Conservation (phyloP, 2,329 filamentous ascomycete genomes). For the Blastomyces silverae region DNA sequence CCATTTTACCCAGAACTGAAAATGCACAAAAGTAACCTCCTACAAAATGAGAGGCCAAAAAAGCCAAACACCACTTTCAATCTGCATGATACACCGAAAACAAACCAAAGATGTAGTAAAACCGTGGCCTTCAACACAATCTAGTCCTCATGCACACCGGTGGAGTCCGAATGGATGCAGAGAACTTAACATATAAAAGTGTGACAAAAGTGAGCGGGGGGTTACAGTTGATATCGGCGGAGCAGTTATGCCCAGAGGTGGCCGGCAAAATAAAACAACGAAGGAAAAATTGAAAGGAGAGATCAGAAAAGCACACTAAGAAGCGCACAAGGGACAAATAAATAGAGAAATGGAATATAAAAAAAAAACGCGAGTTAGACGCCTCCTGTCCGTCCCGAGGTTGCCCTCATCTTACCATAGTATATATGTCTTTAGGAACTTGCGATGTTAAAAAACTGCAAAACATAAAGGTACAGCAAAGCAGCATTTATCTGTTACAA, state of each 20-base stretch:
- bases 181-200: neutral
- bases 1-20: neutral
- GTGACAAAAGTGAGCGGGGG: neutral
- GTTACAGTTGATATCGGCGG: neutral
- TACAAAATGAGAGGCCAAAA: neutral
- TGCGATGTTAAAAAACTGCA: neutral
- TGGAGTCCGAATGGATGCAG: neutral
- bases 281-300: slow-evolving; percentile 10
- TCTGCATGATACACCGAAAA: slow-evolving; percentile 2
- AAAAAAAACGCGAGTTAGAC: slow-evolving; percentile 3
- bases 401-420: slow-evolving; percentile 14
- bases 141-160: neutral
- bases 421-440: slow-evolving; percentile 1
- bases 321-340: neutral
- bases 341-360: neutral
- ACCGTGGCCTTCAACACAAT: neutral
- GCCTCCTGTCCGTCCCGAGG: slow-evolving; percentile 9
- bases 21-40: neutral
- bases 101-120: slow-evolving; percentile 9
- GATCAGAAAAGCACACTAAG: neutral
- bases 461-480: slow-evolving; percentile 6
- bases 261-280: neutral
- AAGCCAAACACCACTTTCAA: slow-evolving; percentile 5
- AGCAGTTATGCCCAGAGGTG: neutral
- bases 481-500: slow-evolving; percentile 2